Conservation (phyloP, 2,329 filamentous ascomycete genomes). For the Ophiosphaerella korrae region DNA sequence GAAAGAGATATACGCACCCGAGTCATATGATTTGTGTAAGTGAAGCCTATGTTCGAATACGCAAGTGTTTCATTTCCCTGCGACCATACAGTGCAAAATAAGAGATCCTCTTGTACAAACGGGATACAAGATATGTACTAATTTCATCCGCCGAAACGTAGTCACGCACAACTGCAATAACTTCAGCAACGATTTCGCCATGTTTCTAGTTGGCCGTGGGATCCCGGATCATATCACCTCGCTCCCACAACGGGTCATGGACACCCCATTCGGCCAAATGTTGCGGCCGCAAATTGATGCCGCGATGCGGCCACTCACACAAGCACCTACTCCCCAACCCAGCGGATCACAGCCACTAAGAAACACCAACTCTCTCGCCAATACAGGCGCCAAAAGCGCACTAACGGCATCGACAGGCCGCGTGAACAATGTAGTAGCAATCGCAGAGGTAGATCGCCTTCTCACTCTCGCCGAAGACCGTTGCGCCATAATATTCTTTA, state of each 20-base stretch:
- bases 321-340: slow-evolving; percentile 57
- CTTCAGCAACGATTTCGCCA: slow-evolving; percentile 90
- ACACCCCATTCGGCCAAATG: slow-evolving; percentile 88
- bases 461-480: slow-evolving; percentile 66
- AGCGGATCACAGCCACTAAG: slow-evolving; percentile 12
- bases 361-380: slow-evolving; percentile 12
- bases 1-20: slow-evolving; percentile 78
- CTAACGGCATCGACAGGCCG: slow-evolving; percentile 45
- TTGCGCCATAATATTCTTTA: slow-evolving; percentile 89
- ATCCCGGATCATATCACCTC: slow-evolving; percentile 87
- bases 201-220: slow-evolving; percentile 84
- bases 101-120: too few species aligned
- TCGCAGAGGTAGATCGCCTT: slow-evolving; percentile 65
- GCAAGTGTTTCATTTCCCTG: slow-evolving; percentile 43
- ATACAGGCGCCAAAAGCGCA: slow-evolving; percentile 9
- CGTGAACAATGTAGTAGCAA: slow-evolving; percentile 66
- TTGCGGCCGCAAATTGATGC: slow-evolving; percentile 75
- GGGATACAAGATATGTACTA: too few species aligned
- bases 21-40: slow-evolving; percentile 75
- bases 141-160: too few species aligned
- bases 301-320: slow-evolving; percentile 66
- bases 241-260: slow-evolving; percentile 82
- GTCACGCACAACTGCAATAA: slow-evolving; percentile 94
- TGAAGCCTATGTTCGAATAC: too few species aligned
- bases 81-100: too few species aligned